Percentiles rank a stretch among this genome's conserved stretches.
These are phyloP conservation scores for Lasiodiplodia gonubiensis DNA, from an alignment of 2,329 filamentous ascomycete species.

Conservation along the genomic window DNA sequence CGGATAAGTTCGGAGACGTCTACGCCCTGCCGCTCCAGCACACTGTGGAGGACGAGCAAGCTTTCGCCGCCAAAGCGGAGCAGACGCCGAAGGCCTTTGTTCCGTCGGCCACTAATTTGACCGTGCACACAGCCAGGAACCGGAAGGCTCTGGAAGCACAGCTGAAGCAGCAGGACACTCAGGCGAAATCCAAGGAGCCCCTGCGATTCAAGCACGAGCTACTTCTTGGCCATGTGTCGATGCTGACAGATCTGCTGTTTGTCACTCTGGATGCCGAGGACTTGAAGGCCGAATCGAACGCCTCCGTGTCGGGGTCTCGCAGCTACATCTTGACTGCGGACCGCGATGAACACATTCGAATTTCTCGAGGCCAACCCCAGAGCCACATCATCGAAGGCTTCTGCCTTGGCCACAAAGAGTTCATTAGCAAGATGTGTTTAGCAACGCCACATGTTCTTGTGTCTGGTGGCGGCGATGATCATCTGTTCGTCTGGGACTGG, in stretches of 20 bases:
- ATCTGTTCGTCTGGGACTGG: conserved; percentile 87
- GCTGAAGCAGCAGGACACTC: conserved; percentile 51
- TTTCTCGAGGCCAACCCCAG: conserved; percentile 82
- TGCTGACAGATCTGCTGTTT: conserved; percentile 78
- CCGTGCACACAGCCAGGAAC: conserved; percentile 68
- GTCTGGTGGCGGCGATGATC: conserved; percentile 84
- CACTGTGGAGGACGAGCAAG: conserved; percentile 40
- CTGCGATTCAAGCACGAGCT: conserved; percentile 74
- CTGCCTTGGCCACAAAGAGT: conserved; percentile 86
- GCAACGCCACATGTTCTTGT: conserved; percentile 70
- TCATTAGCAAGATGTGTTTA: conserved; percentile 78
- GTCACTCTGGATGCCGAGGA: conserved; percentile 56
- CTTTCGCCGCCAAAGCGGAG: conserved; percentile 31
- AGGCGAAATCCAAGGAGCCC: conserved; percentile 54
- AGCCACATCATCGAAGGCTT: conserved; percentile 87
- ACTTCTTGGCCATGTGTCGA: conserved; percentile 90
- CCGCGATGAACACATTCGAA: conserved; percentile 82
- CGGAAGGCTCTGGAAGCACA: conserved; percentile 63
- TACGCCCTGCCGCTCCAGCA: conserved; percentile 79
- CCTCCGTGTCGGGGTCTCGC: conserved; percentile 41
- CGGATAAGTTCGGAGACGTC: conserved; percentile 97
- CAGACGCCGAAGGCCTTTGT: conserved; percentile 47
- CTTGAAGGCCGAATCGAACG: conserved; percentile 28
- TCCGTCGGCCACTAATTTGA: conserved; percentile 62
- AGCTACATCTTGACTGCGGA: conserved; percentile 71